A percentile compares a stretch with the other conserved stretches of the same genome.
These are phyloP conservation scores for Aspergillus sclerotiicarbonarius DNA, from an alignment of 495 filamentous ascomycete species.

Conservation along the genomic window DNA sequence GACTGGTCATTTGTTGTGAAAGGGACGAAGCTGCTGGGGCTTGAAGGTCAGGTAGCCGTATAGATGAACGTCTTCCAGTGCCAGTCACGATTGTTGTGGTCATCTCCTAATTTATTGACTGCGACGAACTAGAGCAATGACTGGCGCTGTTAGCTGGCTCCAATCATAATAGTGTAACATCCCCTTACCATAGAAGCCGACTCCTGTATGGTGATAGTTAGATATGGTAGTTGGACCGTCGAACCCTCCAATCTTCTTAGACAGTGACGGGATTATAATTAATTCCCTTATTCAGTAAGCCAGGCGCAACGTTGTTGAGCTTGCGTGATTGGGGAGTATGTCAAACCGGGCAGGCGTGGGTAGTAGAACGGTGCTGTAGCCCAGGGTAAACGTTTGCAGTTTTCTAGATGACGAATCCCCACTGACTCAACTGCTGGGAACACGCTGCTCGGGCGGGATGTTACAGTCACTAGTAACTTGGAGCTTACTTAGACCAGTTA, in stretches of 20 bases:
- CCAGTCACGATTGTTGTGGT: constrained; percentile 46
- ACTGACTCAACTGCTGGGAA: constrained; percentile 28
- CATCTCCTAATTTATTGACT: constrained; percentile 25
- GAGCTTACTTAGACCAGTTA: no score
- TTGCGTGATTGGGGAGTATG: not conserved
- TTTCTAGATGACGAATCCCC: constrained; percentile 38
- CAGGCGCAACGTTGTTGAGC: not conserved
- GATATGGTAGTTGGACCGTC: not conserved
- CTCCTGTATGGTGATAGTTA: not conserved
- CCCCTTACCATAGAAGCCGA: not conserved
- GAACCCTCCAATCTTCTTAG: not conserved
- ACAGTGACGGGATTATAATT: not conserved
- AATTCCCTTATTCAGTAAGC: not conserved
- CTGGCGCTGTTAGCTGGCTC: constrained; percentile 1
- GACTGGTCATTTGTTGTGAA: constrained; percentile 37
- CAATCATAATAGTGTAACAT: not conserved
- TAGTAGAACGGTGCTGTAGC: no score
- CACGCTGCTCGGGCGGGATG: constrained; percentile 18
- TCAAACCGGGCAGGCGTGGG: no score
- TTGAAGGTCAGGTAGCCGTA: constrained; percentile 42
- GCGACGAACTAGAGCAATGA: not conserved
- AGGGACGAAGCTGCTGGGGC: constrained; percentile 27
- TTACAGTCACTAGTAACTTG: no score
- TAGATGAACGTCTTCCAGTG: constrained; percentile 44
- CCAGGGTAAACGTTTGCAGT: no score